Evolutionary conservation across 495 filamentous ascomycete species (phyloP).

Genomic region (Paragyromitra xinjiangensis): DNA sequence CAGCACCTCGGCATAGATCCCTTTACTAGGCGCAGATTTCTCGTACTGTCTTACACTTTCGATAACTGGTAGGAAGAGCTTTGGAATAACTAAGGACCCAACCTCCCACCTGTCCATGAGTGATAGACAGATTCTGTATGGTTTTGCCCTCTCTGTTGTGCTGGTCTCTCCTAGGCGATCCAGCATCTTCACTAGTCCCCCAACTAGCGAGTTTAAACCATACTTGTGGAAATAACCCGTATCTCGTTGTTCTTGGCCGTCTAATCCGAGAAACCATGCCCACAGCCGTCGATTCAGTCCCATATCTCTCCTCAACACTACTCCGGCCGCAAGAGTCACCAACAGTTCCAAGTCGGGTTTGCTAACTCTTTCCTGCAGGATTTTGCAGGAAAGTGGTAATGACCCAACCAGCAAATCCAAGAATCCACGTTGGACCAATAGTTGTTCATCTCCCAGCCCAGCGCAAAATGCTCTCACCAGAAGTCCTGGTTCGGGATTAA

Average conservation of each 20-base stretch:
- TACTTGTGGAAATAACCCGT: constrained; percentile 81
- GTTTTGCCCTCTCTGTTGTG: constrained; percentile 78
- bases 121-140: constrained; percentile 90
- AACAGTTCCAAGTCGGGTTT: constrained; percentile 79
- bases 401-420: constrained; percentile 91
- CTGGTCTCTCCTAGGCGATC: constrained; percentile 62
- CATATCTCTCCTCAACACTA: constrained; percentile 91
- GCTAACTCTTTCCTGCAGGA: constrained; percentile 77
- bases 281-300: constrained; percentile 92
- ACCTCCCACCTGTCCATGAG: constrained; percentile 99
- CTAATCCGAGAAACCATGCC: constrained; percentile 93
- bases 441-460: constrained; percentile 86
- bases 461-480: constrained; percentile 89
- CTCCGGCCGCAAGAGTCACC: constrained; percentile 79
- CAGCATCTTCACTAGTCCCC: constrained; percentile 81
- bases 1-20: constrained; percentile 83
- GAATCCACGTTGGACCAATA: constrained; percentile 92
- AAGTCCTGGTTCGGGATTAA: constrained; percentile 93
- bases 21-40: constrained; percentile 65
- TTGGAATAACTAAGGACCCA: constrained; percentile 84
- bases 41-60: constrained; percentile 78
- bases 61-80: constrained; percentile 87
- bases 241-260: constrained; percentile 62
- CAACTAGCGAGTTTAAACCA: constrained; percentile 76
- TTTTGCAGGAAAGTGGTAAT: constrained; percentile 84